Percentiles rank a stretch among this genome's conserved stretches.
Conservation (phyloP, 352 stramenopile species). For the Globisporangium nunn region DNA sequence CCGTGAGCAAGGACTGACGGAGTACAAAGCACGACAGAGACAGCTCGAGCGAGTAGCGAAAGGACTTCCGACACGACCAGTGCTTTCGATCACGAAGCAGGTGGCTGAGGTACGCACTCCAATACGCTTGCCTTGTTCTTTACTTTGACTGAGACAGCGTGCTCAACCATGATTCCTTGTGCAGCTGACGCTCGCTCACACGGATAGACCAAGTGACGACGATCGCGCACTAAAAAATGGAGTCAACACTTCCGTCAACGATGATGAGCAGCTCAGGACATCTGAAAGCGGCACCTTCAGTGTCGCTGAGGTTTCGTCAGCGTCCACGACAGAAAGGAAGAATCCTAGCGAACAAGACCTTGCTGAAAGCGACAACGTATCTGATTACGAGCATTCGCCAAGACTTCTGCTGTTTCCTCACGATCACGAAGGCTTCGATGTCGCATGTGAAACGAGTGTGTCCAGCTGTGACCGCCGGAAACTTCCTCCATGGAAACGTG, state of each 20-base stretch:
- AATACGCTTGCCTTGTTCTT: not conserved
- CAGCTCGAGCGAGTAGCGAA: conserved; percentile 57
- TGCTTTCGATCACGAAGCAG: not conserved
- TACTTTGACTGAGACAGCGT: too few species aligned
- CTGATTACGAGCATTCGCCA: not conserved
- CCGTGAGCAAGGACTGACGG: conserved; percentile 39
- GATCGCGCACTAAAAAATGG: too few species aligned
- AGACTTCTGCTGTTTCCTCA: conserved; percentile 3
- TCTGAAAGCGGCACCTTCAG: too few species aligned
- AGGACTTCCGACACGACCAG: conserved; percentile 16
- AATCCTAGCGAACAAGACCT: too few species aligned
- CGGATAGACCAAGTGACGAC: too few species aligned
- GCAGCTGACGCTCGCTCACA: too few species aligned
- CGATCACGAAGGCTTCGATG: not conserved
- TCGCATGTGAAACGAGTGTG: not conserved
- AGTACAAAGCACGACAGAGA: conserved; percentile 51
- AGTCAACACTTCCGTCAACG: too few species aligned
- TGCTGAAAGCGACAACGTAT: not conserved
- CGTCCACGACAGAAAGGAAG: not conserved
- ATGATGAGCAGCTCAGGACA: too few species aligned
- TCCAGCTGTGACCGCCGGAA: conserved; percentile 17
- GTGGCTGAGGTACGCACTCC: not conserved
- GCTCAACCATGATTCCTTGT: too few species aligned
- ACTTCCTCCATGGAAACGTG: conserved; percentile 43
- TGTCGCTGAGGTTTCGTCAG: too few species aligned